Base-by-base conservation (phyloP, 176 grass and related monocot species). In the Avena sativa region DNA sequence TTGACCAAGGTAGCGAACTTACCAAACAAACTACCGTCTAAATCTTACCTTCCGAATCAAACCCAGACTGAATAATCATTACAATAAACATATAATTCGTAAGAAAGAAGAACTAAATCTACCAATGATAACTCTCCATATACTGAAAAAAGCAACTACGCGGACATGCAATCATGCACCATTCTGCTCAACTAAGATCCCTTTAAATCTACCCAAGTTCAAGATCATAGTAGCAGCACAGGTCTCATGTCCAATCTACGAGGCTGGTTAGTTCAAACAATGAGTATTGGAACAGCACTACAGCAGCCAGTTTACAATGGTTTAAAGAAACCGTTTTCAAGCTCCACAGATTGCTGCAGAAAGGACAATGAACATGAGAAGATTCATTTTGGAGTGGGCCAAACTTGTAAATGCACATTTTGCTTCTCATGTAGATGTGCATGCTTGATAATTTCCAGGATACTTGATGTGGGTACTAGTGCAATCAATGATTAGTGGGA, bases 171-270 rank as follows among this genome's bases (percentile, higher is more conserved):
- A 60, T 60, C 12, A 25, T 46, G 77, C 36, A 66, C 49, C 52
- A 8, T 38, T 55, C 23, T 36, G 17, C 17, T 53, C 28, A 69
- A 82, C 69, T 82, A 82, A 69, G 62, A 69, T 69, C 26, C 80
- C 16, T 69, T 69, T 10, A 55, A 55, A 70, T 7, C 26, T 13
- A 10, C 32, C 63, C 63, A 34, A 66, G 2, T 66, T 66, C 63
- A 26, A 66, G 13, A 66, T 32, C 32, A 66, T 66, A 34, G 63
- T 32, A 66, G 13, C 63, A 66, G 2, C 26, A 6, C 4, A 65
- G 30, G 25, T 15, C 62, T 65, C 12, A 30, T 30, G 26, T 32
- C 26, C 63, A 34, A 66, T 30, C 12, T 66, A 66, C 26, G 26
- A 66, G 26, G 63, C 63, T 66, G 63, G 13, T 66, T 15, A 32